Conservation (phyloP, 1,139 yeast species). For the Arxiozyma bovina region DNA sequence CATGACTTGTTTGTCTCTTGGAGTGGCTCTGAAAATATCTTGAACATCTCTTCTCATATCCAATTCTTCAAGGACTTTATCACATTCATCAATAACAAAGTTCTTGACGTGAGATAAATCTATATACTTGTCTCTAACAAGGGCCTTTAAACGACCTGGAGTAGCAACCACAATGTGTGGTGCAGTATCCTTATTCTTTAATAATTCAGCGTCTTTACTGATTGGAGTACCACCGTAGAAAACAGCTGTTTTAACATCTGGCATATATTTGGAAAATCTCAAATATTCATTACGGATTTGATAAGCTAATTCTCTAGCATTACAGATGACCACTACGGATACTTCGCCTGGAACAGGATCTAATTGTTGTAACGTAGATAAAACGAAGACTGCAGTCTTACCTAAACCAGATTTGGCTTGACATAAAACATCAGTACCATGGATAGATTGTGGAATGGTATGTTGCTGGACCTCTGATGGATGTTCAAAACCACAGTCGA, state of each 20-base stretch:
- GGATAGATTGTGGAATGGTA: conserved; percentile 95
- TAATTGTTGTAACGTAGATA: conserved; percentile 91
- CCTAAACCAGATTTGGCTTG: conserved; percentile 99
- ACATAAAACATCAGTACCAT: conserved; percentile 95
- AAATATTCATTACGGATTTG: conserved; percentile 97
- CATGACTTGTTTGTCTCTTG: conserved; percentile 98
- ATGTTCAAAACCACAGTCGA: conserved; percentile 99
- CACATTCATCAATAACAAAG: conserved; percentile 97
- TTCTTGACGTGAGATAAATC: conserved; percentile 86
- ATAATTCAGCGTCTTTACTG: conserved; percentile 74
- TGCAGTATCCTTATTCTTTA: conserved; percentile 87
- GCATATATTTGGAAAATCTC: conserved; percentile 97
- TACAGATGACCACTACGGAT: conserved; percentile 88
- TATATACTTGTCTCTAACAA: conserved; percentile 82
- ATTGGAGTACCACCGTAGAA: conserved; percentile 95
- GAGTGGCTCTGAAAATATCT: conserved; percentile 95
- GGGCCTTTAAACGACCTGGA: conserved; percentile 94
- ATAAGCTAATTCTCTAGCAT: conserved; percentile 97
- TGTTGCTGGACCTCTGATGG: conserved; percentile 99
- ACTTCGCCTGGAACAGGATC: conserved; percentile 98
- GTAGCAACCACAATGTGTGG: conserved; percentile 98
- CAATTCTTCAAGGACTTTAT: conserved; percentile 83
- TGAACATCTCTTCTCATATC: conserved; percentile 99
- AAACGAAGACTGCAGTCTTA: conserved; percentile 95
- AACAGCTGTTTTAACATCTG: conserved; percentile 93